phyloP scores from a whole-genome alignment of 2,329 filamentous ascomycete species.

The Graphilbum fragrans region DNA sequence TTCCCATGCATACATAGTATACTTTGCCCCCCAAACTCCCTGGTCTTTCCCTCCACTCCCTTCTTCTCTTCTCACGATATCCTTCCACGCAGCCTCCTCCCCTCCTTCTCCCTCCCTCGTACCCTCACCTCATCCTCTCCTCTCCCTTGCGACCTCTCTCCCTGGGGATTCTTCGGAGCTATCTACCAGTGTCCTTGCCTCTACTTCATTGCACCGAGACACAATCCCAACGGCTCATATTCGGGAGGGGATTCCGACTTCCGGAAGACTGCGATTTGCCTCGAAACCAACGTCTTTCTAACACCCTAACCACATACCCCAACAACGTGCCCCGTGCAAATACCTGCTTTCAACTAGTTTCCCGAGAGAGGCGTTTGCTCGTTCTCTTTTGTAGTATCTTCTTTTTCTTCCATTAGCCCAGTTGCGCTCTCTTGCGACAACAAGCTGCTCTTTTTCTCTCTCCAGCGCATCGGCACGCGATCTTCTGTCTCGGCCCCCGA shows the following conservation, averaged over 20 bases:
- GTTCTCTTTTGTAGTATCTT: background rate
- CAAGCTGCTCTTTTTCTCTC: conserved; percentile 1
- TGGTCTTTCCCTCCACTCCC: background rate
- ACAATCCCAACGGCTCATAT: too few species aligned
- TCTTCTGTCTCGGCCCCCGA: background rate
- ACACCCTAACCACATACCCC: too few species aligned
- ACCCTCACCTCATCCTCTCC: background rate
- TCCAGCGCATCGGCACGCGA: background rate
- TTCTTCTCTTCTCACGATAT: conserved; percentile 1
- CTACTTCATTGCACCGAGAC: too few species aligned
- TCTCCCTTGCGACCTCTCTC: background rate
- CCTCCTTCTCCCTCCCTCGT: background rate
- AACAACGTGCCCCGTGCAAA: too few species aligned
- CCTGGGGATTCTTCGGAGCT: too few species aligned
- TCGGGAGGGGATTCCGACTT: too few species aligned
- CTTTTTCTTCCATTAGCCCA: too few species aligned
- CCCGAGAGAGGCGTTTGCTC: background rate
- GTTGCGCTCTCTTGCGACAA: too few species aligned
- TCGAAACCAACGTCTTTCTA: too few species aligned
- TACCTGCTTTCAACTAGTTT: too few species aligned
- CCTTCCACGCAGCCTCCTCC: background rate
- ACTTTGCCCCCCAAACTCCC: background rate
- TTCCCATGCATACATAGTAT: background rate
- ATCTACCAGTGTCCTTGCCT: too few species aligned
- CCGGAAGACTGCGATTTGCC: too few species aligned